Percentiles rank a stretch among this genome's conserved stretches.
Evolutionary conservation across 2,329 filamentous ascomycete genomes (phyloP).

Genomic region (Rutstroemia sp.): DNA sequence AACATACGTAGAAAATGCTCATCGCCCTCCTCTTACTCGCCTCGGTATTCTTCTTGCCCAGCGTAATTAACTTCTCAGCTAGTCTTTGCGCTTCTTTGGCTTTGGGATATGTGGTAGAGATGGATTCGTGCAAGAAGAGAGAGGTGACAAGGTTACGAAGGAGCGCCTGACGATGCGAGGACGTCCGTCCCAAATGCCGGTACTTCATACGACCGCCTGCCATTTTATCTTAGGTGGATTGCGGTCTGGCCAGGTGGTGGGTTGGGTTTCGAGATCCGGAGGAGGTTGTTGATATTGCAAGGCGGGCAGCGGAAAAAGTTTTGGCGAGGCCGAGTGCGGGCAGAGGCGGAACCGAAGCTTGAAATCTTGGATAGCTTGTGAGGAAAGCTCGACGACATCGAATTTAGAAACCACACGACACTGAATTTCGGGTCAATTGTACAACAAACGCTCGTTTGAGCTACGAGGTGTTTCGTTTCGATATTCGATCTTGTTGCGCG

Average conservation of each 20-base stretch:
- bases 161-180: constrained; percentile 82
- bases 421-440: constrained; percentile 4
- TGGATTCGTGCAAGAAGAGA: constrained; percentile 86
- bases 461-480: constrained; percentile 13
- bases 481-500: background rate
- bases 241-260: background rate
- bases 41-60: constrained; percentile 89
- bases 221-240: constrained; percentile 46
- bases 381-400: constrained; percentile 10
- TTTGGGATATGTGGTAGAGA: constrained; percentile 92
- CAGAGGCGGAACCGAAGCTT: background rate
- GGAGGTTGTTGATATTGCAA: background rate
- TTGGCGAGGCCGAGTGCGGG: constrained; percentile 14
- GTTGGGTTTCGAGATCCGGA: background rate
- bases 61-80: constrained; percentile 88
- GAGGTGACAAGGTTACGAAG: constrained; percentile 94
- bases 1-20: constrained; percentile 75
- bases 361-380: background rate
- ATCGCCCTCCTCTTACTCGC: constrained; percentile 68
- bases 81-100: constrained; percentile 93
- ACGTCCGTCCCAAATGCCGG: constrained; percentile 78
- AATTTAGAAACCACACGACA: background rate
- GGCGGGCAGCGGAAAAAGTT: constrained; percentile 10
- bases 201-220: constrained; percentile 82
- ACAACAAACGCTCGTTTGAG: constrained; percentile 15